Base-by-base conservation (phyloP, 805 yeast genomes). In the Candida nemodendra region DNA sequence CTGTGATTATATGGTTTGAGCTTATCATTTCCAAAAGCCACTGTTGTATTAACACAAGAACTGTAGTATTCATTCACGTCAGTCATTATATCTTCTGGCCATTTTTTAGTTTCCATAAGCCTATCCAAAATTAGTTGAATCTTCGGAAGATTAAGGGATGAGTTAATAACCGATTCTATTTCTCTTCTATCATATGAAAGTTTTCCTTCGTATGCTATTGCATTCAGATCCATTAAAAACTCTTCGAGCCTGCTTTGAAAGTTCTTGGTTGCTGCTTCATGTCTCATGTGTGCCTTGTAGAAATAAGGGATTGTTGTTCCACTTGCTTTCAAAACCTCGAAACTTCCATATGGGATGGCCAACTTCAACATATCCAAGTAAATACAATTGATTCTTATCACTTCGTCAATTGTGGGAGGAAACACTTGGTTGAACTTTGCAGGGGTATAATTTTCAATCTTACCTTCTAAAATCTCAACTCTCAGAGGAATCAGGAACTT, bases 391-490 rank as follows among this genome's bases (percentile, higher is more conserved):
- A 91, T 81, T 53, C 97, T 72, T 9, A 95, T 85, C 13, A 91
- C 81, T 64, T 91, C 98, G 61, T 91, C 97, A 14, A 91, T 84
- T 0, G 98, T 91, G 1, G 97, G 97, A 2, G 98, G 97, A 54
- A 91, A 89, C 1, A 88, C 71, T 33, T 79, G 71, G 59, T 91
- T 90, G 23, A 90, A 69, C 48, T 79, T 78, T 2, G 81, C 61
- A 2, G 84, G 79, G 1, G 86, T 79, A 28, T 77, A 56, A 9
- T 70, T 70, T 3, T 72, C 66, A 5, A 79, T 59, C 27, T 72
- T 71, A 1, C 74, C 74, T 38, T 78, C 72, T 23, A 87, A 60
- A 0, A 84, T 88, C 40, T 72, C 71, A 12, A 84, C 76, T 48
- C 98, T 71, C 25, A 89, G 60, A 0, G 95, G 95, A 18, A 89